Evolutionary conservation across 2,329 filamentous ascomycete species (phyloP).

Genomic region (Stagonosporopsis vannaccii): DNA sequence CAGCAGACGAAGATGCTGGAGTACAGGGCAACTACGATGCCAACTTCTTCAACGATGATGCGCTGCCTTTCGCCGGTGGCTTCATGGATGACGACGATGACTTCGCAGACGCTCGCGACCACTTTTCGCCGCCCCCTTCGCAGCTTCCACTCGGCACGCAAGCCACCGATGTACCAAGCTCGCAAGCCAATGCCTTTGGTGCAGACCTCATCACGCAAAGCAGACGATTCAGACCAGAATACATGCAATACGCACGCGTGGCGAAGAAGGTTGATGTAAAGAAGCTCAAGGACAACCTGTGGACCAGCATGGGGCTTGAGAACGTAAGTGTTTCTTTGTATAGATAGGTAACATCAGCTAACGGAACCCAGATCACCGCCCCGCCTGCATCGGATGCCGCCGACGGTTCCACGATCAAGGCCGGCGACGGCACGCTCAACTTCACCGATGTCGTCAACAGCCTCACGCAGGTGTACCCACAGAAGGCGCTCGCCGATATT

Average conservation of each 20-base stretch:
- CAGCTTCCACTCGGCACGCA: conserved; percentile 51
- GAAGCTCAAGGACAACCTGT: conserved; percentile 70
- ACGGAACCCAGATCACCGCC: conserved; percentile 27
- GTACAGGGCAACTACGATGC: conserved; percentile 87
- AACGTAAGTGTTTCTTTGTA: conserved; percentile 38
- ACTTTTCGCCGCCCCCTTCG: conserved; percentile 73
- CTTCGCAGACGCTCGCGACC: conserved; percentile 81
- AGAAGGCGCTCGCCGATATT: conserved; percentile 88
- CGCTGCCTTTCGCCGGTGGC: conserved; percentile 70
- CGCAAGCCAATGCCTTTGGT: conserved; percentile 64
- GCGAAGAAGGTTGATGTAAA: conserved; percentile 73
- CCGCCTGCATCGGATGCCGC: conserved; percentile 24
- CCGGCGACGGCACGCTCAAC: conserved; percentile 67
- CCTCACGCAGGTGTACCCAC: conserved; percentile 84
- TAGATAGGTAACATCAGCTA: conserved; percentile 8
- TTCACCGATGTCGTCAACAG: conserved; percentile 94
- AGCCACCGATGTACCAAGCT: conserved; percentile 59
- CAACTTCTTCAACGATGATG: conserved; percentile 95
- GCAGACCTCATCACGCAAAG: conserved; percentile 69
- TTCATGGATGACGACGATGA: conserved; percentile 70
- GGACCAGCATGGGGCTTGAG: conserved; percentile 66
- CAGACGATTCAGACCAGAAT: conserved; percentile 67
- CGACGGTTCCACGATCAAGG: conserved; percentile 45
- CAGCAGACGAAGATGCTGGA: conserved; percentile 62
- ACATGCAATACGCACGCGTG: conserved; percentile 70